Evolutionary conservation across 2,329 filamentous ascomycete species (phyloP).

Genomic region (Myriosclerotinia curreyana): DNA sequence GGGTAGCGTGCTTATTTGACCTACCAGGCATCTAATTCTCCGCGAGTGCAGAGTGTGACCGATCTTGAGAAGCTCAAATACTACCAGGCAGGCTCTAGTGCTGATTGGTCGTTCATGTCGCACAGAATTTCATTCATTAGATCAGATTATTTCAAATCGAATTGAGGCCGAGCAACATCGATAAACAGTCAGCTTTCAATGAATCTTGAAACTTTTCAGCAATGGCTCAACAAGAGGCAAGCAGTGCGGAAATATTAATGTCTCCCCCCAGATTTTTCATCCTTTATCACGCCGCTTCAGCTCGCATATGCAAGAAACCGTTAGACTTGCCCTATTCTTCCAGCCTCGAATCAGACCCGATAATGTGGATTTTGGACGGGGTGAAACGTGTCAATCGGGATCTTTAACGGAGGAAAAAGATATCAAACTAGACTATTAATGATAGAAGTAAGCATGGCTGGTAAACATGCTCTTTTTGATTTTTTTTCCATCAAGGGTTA

Average conservation of each 20-base stretch:
- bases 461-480: constrained; percentile 16
- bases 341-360: constrained; percentile 26
- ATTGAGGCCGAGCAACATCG: constrained; percentile 9
- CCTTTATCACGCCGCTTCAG: constrained; percentile 18
- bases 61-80: constrained; percentile 2
- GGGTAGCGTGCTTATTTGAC: neutral
- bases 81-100: neutral
- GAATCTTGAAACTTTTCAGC: constrained; percentile 2
- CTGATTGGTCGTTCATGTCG: neutral
- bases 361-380: constrained; percentile 25
- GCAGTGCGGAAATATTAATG: constrained; percentile 3
- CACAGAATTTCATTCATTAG: neutral
- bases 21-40: neutral
- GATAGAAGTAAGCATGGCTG: constrained; percentile 10
- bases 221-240: neutral
- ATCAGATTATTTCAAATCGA: neutral
- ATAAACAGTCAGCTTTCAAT: constrained; percentile 7
- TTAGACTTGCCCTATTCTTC: constrained; percentile 10
- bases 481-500: neutral
- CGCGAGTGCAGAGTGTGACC: constrained; percentile 4
- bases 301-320: constrained; percentile 19
- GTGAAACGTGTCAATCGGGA: constrained; percentile 31
- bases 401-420: constrained; percentile 26
- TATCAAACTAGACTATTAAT: constrained; percentile 23
- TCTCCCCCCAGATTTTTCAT: constrained; percentile 8